Evolutionary conservation across 768 basidiomycete species (phyloP).

Genomic region (Xerocomellus amylosporus): DNA sequence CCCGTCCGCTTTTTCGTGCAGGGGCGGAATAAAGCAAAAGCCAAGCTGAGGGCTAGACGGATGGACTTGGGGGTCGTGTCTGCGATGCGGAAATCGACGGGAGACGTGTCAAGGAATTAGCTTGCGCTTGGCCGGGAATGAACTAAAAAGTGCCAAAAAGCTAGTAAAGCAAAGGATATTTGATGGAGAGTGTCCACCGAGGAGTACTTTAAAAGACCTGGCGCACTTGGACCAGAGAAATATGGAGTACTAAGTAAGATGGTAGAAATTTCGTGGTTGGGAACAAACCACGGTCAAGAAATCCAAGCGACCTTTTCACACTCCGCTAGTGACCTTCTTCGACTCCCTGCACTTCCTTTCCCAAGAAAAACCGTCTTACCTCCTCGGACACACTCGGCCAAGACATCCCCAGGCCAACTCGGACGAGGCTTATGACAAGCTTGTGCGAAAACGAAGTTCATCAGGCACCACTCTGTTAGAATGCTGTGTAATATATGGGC

Average conservation of each 20-base stretch:
- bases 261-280: conserved; percentile 33
- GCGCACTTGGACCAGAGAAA: conserved; percentile 36
- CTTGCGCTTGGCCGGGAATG: conserved; percentile 29
- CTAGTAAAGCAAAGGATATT: conserved; percentile 30
- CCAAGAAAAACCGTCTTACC: conserved; percentile 21
- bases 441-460: neutral
- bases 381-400: neutral
- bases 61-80: conserved; percentile 26
- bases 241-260: conserved; percentile 39
- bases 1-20: conserved; percentile 32
- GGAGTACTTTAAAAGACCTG: conserved; percentile 34
- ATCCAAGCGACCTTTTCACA: conserved; percentile 32
- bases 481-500: conserved; percentile 16
- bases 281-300: conserved; percentile 26
- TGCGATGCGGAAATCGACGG: conserved; percentile 24
- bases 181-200: conserved; percentile 31
- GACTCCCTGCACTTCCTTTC: conserved; percentile 15
- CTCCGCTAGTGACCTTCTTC: conserved; percentile 27
- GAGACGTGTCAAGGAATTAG: conserved; percentile 32
- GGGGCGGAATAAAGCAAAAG: conserved; percentile 24
- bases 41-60: conserved; percentile 18
- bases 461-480: neutral
- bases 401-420: too few species aligned
- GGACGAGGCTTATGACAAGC: neutral
- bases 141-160: conserved; percentile 19